Percentiles rank a stretch among this genome's conserved stretches.
phyloP scores from a whole-genome alignment of 2,329 filamentous ascomycete species.

The Aspergillus sp. region DNA sequence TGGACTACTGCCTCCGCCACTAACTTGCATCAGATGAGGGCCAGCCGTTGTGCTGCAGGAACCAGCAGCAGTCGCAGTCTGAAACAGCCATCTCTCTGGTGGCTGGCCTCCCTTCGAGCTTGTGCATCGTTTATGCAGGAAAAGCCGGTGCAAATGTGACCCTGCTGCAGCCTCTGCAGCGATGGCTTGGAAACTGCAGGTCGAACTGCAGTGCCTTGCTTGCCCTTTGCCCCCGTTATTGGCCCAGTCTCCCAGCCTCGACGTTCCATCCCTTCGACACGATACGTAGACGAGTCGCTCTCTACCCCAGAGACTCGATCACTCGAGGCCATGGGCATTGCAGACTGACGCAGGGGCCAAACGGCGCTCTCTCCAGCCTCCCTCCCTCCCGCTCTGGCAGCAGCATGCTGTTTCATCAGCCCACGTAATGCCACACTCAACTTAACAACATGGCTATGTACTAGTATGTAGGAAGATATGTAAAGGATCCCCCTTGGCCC shows the following conservation, averaged over 20 bases:
- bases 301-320: not conserved
- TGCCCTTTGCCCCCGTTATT: not conserved
- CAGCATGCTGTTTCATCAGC: no score
- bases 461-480: no score
- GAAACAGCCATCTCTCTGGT: slow-evolving; percentile 1
- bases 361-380: no score
- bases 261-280: not conserved
- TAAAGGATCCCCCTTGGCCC: no score
- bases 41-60: slow-evolving; percentile 10
- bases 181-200: not conserved
- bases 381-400: no score
- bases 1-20: no score
- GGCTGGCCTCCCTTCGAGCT: not conserved
- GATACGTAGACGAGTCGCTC: no score
- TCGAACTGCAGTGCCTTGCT: not conserved
- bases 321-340: not conserved
- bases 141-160: not conserved
- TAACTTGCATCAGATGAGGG: not conserved
- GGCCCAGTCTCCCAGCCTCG: slow-evolving; percentile 1
- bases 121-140: not conserved
- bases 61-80: slow-evolving; percentile 3
- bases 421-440: no score
- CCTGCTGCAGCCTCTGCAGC: not conserved
- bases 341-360: not conserved
- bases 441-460: no score